Percentiles rank a stretch among this genome's conserved stretches.
Evolutionary conservation across 2,329 filamentous ascomycete genomes (phyloP).

Genomic region (Periconia sp.): DNA sequence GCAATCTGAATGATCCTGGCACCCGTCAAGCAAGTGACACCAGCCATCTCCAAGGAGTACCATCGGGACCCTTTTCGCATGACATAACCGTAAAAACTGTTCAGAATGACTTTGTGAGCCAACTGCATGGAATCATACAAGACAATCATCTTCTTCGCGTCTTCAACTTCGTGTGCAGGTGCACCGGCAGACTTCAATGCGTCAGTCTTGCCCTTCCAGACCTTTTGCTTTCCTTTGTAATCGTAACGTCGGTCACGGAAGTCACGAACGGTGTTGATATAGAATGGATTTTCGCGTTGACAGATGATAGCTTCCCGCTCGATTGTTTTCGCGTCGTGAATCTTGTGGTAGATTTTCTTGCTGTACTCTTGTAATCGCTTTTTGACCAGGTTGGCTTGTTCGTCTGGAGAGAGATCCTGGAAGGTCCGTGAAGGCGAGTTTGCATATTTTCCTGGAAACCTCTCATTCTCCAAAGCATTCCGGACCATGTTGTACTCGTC

Average conservation of each 20-base stretch:
- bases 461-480: conserved; percentile 86
- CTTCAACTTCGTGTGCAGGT: conserved; percentile 73
- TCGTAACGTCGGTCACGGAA: conserved; percentile 98
- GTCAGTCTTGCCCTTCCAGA: conserved; percentile 97
- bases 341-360: conserved; percentile 99
- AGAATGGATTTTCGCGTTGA: conserved; percentile 96
- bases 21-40: conserved; percentile 94
- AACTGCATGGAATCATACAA: conserved; percentile 94
- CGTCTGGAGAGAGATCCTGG: conserved; percentile 76
- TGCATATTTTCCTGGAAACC: conserved; percentile 78
- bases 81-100: conserved; percentile 98
- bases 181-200: conserved; percentile 82
- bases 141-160: conserved; percentile 98
- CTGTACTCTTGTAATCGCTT: conserved; percentile 91
- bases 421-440: conserved; percentile 74
- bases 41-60: conserved; percentile 99
- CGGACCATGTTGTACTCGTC: conserved; percentile 99
- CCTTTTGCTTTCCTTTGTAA: conserved; percentile 97
- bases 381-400: conserved; percentile 77
- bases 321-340: conserved; percentile 90
- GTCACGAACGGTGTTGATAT: conserved; percentile 92
- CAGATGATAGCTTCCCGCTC: conserved; percentile 97
- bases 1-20: conserved; percentile 97
- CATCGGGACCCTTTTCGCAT: conserved; percentile 98
- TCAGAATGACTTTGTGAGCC: conserved; percentile 97